Base-by-base conservation (phyloP, 805 yeast species). In the Ogataea ganodermae region DNA sequence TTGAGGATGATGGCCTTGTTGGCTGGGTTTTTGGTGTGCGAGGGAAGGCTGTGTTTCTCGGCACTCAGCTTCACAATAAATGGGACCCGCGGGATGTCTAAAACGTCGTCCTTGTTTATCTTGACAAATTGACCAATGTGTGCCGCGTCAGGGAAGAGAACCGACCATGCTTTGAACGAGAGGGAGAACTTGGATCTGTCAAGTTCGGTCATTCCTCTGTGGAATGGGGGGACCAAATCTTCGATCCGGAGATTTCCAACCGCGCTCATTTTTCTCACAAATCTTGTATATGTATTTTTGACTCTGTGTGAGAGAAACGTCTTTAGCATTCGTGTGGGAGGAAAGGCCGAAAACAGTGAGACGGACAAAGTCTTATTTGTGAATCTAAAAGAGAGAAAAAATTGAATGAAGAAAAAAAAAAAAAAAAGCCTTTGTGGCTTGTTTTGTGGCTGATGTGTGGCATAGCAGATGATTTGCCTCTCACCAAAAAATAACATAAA, bases 41-140 rank as follows among this genome's bases (percentile, higher is more conserved):
- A 8, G 1, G 30, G 33, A 8, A 36, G 20, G 8, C 13, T 18
- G 22, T 28, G 40, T 16, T 42, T 49, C 4, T 35, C 12, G 18
- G 44, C 43, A 14, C 35, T 13, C n/a, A 51, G 42, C 36, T 49
- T 71, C n/a, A 84, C 81, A 4, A 91, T 81, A 50, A 84, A 86
- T 17, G 89, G 81, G 6, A 88, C 70, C 5, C 86, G 78, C 13
- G 88, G 87, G n/a, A 87, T 59, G 51, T 79, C 78, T 23, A 92
- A 67, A n/a, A 89, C 71, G 55, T 85, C 94, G 8, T 66, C 60
- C 43, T 76, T 74, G 61, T 79, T 76, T 3, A 65, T 56, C 58
- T 82, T 84, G n/a, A 83, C 77, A 62, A 90, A 84, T 2, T 59
- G 58, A 4, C 88, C 82, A 24, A 89, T 72, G 48, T 70, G 60